A percentile compares a stretch with the other conserved stretches of the same genome.
Evolutionary conservation across 352 stramenopile species (phyloP).

Genomic region (Phytophthora tubulina): DNA sequence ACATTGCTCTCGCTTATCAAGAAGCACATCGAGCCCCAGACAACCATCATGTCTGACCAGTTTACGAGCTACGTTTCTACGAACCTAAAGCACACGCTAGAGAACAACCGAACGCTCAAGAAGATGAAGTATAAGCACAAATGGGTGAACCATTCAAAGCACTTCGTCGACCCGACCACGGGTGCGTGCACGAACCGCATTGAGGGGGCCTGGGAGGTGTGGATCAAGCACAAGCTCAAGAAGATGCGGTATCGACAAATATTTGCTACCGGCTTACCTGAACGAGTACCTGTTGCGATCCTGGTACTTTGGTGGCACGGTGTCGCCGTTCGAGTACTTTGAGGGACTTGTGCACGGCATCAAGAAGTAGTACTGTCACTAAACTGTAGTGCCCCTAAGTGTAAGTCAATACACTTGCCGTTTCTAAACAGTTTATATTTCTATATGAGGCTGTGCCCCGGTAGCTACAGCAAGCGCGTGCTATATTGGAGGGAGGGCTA

Average conservation of each 20-base stretch:
- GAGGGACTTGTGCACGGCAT: too few species aligned
- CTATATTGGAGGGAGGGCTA: too few species aligned
- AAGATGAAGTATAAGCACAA: neutral
- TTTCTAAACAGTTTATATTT: too few species aligned
- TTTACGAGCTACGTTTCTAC: neutral
- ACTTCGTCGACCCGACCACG: slow-evolving; percentile 5
- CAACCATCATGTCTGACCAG: slow-evolving; percentile 4
- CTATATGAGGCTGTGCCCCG: too few species aligned
- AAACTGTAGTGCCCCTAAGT: too few species aligned
- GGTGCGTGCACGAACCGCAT: neutral
- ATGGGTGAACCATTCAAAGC: slow-evolving; percentile 6
- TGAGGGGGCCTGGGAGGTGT: neutral
- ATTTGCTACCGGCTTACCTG: too few species aligned
- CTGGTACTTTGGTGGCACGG: too few species aligned
- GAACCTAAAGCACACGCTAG: slow-evolving; percentile 4
- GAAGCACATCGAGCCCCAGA: slow-evolving; percentile 1
- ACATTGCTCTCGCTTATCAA: neutral
- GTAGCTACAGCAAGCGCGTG: too few species aligned
- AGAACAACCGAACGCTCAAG: neutral
- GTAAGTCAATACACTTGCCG: too few species aligned
- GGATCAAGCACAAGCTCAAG: neutral
- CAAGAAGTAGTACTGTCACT: too few species aligned
- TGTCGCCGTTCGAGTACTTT: too few species aligned
- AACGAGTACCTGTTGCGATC: too few species aligned
- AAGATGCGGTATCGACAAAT: neutral